phyloP scores from a whole-genome alignment of 1,284 basidiomycete species.

The Cutaneotrichosporon sp. region DNA sequence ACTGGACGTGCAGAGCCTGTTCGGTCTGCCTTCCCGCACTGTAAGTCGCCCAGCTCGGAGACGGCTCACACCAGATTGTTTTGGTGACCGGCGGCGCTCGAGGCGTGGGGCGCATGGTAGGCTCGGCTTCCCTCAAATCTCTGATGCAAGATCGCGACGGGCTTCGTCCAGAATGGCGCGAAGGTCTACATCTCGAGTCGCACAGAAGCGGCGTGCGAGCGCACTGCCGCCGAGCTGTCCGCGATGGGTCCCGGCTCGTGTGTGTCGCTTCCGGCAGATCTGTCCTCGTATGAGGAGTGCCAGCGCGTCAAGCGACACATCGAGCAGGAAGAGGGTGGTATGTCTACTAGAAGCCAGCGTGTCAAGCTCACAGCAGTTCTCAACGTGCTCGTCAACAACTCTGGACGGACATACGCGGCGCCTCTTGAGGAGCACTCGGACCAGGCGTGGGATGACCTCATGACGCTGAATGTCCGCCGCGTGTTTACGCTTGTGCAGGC shows the following conservation, averaged over 20 bases:
- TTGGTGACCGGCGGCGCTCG: too few relatives aligned
- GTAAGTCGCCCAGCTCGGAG: neutral
- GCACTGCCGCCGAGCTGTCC: conserved; percentile 52
- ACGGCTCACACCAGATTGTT: too few relatives aligned
- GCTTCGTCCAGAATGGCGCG: conserved; percentile 40
- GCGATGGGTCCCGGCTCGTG: conserved; percentile 55
- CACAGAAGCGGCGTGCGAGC: conserved; percentile 31
- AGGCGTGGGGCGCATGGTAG: too few relatives aligned
- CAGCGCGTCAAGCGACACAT: conserved; percentile 54
- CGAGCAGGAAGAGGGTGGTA: conserved; percentile 49
- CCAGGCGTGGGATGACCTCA: conserved; percentile 9
- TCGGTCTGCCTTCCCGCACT: neutral
- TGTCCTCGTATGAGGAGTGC: conserved; percentile 56
- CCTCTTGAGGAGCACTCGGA: conserved; percentile 10
- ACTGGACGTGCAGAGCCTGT: conserved; percentile 1
- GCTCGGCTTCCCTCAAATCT: too few relatives aligned
- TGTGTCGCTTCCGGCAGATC: conserved; percentile 56
- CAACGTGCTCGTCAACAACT: conserved; percentile 54
- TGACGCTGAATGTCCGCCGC: conserved; percentile 12
- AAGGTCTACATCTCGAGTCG: conserved; percentile 45
- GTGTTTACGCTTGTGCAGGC: conserved; percentile 4
- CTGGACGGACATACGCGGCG: conserved; percentile 20
- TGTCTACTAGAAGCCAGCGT: conserved; percentile 5
- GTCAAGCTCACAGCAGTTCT: conserved; percentile 43
- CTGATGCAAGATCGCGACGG: too few relatives aligned